Evolutionary conservation across 2,329 filamentous ascomycete genomes (phyloP).

Genomic region (Fusarium subglutinans): DNA sequence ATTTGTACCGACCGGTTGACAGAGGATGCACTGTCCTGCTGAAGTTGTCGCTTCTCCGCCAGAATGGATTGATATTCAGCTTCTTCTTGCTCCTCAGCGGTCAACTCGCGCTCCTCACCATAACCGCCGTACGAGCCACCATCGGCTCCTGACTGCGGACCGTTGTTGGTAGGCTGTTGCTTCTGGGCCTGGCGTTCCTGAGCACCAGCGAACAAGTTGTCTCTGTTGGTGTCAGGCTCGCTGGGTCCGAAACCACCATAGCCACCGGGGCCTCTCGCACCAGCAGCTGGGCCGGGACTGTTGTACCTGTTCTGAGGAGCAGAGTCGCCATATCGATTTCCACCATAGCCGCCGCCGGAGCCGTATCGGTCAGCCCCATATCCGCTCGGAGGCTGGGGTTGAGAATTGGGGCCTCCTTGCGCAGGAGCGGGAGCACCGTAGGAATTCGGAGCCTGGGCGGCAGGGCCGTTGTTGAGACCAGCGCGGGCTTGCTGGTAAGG

Average conservation of each 20-base stretch:
- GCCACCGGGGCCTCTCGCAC: conserved; percentile 61
- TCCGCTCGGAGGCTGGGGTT: conserved; percentile 48
- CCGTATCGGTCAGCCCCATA: conserved; percentile 66
- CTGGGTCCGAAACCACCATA: conserved; percentile 68
- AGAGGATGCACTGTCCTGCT: conserved; percentile 72
- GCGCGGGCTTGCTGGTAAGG: conserved; percentile 57
- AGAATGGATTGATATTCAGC: conserved; percentile 73
- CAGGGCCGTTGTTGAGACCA: conserved; percentile 49
- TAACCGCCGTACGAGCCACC: conserved; percentile 60
- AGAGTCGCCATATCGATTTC: conserved; percentile 61
- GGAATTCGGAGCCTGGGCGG: conserved; percentile 34
- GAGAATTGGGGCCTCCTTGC: conserved; percentile 34
- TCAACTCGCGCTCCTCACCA: conserved; percentile 79
- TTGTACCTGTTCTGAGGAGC: conserved; percentile 66
- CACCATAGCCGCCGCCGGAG: conserved; percentile 58
- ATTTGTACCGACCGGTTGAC: conserved; percentile 53
- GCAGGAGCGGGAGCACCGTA: conserved; percentile 35
- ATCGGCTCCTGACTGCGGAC: conserved; percentile 39
- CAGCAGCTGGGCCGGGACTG: conserved; percentile 46
- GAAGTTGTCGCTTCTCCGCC: conserved; percentile 69
- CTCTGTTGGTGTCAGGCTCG: conserved; percentile 63
- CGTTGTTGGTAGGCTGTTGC: conserved; percentile 38
- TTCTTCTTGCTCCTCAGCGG: conserved; percentile 80
- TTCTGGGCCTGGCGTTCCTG: conserved; percentile 58
- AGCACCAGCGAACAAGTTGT: conserved; percentile 70